phyloP scores from a whole-genome alignment of 2,329 filamentous ascomycete genomes.

The Sporothrix phasma region DNA sequence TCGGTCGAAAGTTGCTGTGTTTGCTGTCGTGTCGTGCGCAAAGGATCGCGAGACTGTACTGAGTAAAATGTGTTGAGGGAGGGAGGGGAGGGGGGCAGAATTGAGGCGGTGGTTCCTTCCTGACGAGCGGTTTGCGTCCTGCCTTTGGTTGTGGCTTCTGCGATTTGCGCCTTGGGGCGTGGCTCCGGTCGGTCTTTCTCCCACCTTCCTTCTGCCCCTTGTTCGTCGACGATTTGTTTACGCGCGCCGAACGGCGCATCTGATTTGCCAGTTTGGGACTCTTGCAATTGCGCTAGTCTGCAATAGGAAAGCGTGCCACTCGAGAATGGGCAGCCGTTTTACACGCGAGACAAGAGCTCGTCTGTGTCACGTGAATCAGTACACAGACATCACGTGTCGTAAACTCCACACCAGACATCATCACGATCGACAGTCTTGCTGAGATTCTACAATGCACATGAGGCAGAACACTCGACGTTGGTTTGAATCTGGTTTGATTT shows the following conservation, averaged over 20 bases:
- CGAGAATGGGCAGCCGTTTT: neutral
- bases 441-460: neutral
- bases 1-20: neutral
- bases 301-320: slow-evolving; percentile 13
- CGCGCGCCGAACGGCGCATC: slow-evolving; percentile 16
- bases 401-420: neutral
- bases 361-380: neutral
- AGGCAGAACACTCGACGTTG: neutral
- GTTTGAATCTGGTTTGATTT: neutral
- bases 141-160: slow-evolving; percentile 3
- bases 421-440: neutral
- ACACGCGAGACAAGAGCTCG: neutral
- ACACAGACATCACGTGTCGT: neutral
- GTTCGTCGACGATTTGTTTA: slow-evolving; percentile 20
- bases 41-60: too few species aligned
- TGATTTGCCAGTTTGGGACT: slow-evolving; percentile 15
- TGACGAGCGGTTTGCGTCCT: neutral
- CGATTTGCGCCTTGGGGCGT: slow-evolving; percentile 3
- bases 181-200: slow-evolving; percentile 10
- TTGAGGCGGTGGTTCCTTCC: slow-evolving; percentile 1
- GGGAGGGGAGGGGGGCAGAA: neutral
- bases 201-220: slow-evolving; percentile 5
- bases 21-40: too few species aligned
- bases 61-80: neutral
- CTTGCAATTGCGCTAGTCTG: slow-evolving; percentile 17